Evolutionary conservation across 208 protist genomes (phyloP).

Genomic region (Wallacemonas sp.): DNA sequence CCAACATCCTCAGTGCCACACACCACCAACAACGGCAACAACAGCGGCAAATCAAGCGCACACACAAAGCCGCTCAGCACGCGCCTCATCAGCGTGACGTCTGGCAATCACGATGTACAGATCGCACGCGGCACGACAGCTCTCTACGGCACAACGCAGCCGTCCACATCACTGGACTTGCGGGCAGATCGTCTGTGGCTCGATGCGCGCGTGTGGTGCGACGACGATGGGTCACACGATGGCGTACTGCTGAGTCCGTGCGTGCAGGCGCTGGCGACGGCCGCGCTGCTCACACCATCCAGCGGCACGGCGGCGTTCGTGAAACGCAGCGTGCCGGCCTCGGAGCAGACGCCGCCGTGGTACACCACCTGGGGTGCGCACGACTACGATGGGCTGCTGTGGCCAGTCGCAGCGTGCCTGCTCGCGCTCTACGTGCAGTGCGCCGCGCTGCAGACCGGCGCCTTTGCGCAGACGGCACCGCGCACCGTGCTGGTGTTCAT

Average conservation of each 20-base stretch:
- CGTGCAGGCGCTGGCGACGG: conserved; percentile 24
- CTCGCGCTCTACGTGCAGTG: neutral
- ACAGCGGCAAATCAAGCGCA: too few relatives aligned
- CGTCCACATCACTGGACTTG: neutral
- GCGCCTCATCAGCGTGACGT: conserved; percentile 36
- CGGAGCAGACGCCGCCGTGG: neutral
- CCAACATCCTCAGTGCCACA: too few relatives aligned
- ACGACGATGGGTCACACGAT: conserved; percentile 35
- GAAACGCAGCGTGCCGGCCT: neutral
- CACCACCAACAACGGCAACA: too few relatives aligned
- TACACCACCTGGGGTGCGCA: neutral
- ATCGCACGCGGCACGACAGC: conserved; percentile 32
- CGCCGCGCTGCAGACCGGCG: neutral
- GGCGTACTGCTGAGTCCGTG: conserved; percentile 40
- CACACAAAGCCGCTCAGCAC: too few relatives aligned
- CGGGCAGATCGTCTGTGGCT: conserved; percentile 5
- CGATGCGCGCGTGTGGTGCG: conserved; percentile 29
- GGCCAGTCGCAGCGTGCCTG: conserved; percentile 16
- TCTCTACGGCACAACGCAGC: neutral
- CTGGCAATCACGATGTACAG: conserved; percentile 45
- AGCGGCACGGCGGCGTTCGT: too few relatives aligned
- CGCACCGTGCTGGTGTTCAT: conserved; percentile 6
- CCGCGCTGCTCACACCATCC: conserved; percentile 11
- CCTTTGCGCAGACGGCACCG: neutral
- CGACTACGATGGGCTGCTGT: conserved; percentile 7